Percentiles rank a stretch among this genome's conserved stretches.
These are phyloP conservation scores for Carnegiea gigantea DNA, from an alignment of 179 eudicot species.

Conservation along the genomic window DNA sequence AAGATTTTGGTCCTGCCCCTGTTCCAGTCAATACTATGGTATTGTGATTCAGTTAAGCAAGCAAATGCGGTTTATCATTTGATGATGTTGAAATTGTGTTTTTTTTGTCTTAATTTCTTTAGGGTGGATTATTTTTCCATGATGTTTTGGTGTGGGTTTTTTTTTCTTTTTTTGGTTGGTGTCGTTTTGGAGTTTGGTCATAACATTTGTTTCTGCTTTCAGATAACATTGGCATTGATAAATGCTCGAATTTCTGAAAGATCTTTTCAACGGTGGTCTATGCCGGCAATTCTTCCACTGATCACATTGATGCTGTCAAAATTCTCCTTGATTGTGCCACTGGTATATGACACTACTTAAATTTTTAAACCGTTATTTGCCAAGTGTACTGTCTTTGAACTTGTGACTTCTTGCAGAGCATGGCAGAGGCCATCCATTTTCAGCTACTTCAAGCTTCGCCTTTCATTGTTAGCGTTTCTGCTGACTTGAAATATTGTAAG, in stretches of 20 bases:
- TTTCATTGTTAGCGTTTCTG: conserved; percentile 51
- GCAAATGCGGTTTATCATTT: not conserved
- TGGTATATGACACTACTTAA: conserved; percentile 48
- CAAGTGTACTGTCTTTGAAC: conserved; percentile 5
- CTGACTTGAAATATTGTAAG: conserved; percentile 87
- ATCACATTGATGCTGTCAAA: conserved; percentile 74
- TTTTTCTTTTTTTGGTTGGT: not conserved
- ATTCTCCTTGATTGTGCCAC: conserved; percentile 80
- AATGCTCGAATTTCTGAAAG: conserved; percentile 88
- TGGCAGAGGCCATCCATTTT: conserved; percentile 65
- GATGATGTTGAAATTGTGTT: not conserved
- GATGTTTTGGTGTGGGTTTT: not conserved
- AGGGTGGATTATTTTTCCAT: not conserved
- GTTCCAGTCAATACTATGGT: not conserved
- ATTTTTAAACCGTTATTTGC: conserved; percentile 13
- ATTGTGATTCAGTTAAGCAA: not conserved
- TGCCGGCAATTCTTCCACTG: conserved; percentile 53
- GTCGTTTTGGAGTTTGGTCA: not conserved
- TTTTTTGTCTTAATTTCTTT: not conserved
- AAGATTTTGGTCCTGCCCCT: not conserved
- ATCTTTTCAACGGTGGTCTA: conserved; percentile 73
- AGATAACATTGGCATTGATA: conserved; percentile 69
- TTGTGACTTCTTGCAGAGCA: conserved; percentile 52
- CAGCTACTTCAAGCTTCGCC: conserved; percentile 95
- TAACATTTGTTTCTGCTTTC: conserved; percentile 14